These are phyloP conservation scores for Marasmius oreades DNA, from an alignment of 1,284 basidiomycete species.

Conservation along the genomic window DNA sequence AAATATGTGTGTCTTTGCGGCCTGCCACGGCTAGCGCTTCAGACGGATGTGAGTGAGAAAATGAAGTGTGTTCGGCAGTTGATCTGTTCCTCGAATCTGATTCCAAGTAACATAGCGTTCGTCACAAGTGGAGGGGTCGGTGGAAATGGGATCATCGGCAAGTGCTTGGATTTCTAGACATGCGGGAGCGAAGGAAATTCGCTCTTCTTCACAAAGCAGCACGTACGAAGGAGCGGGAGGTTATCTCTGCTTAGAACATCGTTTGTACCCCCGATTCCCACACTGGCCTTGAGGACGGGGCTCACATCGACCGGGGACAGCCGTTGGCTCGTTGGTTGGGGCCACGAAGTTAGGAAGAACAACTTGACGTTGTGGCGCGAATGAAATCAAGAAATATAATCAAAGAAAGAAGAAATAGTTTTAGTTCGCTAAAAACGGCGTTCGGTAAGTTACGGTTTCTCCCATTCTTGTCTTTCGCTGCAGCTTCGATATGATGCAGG, in stretches of 20 bases:
- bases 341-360: too few species aligned
- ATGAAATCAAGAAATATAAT: too few species aligned
- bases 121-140: background rate
- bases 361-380: too few species aligned
- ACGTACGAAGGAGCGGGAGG: background rate
- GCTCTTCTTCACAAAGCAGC: background rate
- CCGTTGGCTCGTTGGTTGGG: too few species aligned
- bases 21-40: background rate
- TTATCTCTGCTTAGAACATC: background rate
- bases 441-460: too few species aligned
- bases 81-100: background rate
- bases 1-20: too few species aligned
- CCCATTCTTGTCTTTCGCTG: too few species aligned
- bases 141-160: background rate
- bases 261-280: background rate
- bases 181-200: background rate
- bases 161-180: background rate
- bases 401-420: too few species aligned
- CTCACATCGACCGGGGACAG: too few species aligned
- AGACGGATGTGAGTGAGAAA: background rate
- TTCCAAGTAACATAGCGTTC: background rate
- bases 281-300: background rate
- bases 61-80: background rate
- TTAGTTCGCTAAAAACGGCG: too few species aligned
- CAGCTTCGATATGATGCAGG: too few species aligned